A percentile compares a stretch with the other conserved stretches of the same genome.
Conservation (phyloP, 83 land plant genomes). For the Thuja plicata region DNA sequence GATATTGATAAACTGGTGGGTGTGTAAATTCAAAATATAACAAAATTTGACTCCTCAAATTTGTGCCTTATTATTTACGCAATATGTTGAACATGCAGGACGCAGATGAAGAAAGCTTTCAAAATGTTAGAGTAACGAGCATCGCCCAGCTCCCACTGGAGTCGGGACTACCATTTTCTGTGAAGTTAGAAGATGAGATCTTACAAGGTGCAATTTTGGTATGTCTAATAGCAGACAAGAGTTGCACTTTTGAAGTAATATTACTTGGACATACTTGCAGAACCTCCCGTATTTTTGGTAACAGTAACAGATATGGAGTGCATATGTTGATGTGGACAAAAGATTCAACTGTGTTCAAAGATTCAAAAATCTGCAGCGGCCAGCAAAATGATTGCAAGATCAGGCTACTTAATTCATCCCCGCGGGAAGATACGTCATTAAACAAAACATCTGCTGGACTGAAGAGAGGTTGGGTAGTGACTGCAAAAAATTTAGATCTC, state of each 20-base stretch:
- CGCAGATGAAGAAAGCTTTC: neutral
- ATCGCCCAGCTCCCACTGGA: neutral
- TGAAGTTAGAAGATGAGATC: neutral
- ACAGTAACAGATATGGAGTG: neutral
- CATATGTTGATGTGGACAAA: neutral
- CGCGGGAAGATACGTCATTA: too few relatives aligned
- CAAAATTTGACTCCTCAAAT: too few relatives aligned
- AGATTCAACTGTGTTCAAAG: neutral
- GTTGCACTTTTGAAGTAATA: neutral
- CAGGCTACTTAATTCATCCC: neutral
- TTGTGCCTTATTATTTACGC: too few relatives aligned
- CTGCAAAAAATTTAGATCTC: neutral
- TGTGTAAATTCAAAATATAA: too few relatives aligned
- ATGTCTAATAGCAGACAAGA: neutral
- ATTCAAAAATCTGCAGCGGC: neutral
- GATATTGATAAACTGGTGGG: neutral
- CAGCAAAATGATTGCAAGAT: neutral
- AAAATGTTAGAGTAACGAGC: neutral
- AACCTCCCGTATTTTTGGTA: neutral
- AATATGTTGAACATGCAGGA: neutral
- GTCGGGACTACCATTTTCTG: neutral
- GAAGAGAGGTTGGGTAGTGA: neutral
- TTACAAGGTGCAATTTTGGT: neutral
- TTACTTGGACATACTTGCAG: neutral
- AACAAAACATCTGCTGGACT: too few relatives aligned